Evolutionary conservation across 164 flowering plant genomes (phyloP), one percentile per base, ranked within the genome.

Genomic region (Berberis thunbergii): DNA sequence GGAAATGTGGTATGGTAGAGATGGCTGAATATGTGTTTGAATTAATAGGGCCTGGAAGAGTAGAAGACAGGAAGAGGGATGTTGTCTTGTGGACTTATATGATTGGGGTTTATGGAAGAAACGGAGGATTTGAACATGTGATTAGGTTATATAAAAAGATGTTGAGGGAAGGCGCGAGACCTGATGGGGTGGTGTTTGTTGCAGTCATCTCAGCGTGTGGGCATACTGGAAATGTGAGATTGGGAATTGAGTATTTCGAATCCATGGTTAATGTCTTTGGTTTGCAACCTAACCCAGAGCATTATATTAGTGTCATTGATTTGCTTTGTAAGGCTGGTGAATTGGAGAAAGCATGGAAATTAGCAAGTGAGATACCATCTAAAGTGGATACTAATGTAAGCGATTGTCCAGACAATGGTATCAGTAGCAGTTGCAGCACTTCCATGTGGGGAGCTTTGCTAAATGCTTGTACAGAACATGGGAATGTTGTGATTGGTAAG

Each of bases 1-100:
- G 94, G 4, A 88, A 78, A 66, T 83, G 90, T 77, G 94, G 94
- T 41, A 50, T 79, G 11, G 80, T 81, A 6, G 76, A 53, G 46
- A 75, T 75, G 62, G 94, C 91, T 44, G 48, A 63, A 60, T 70
- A 66, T 41, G 80, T 85, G 3, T 91, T 88, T 60, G 66, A 70
- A 52, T 62, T 77, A 70, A 71, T 58, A 2, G 85, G 85, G 13
- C 54, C 70, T 54, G 64, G 43, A 56, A 26, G 2, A 6, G 65
- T 13, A 13, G 67, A 50, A 11, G 64, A 72, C 60, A 66, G 68
- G 50, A 65, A 70, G 43, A 75, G 69, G 48, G 96, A 88, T 69
- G 75, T 88, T 68, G 86, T 88, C 43, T 55, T 87, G 67, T 91
- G 95, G 94, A 87, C 87, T 40, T 85, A 94, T 38, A 84, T 89